Base-by-base conservation (phyloP, 2,329 filamentous ascomycete genomes). In the Zasmidium citrigriseum region DNA sequence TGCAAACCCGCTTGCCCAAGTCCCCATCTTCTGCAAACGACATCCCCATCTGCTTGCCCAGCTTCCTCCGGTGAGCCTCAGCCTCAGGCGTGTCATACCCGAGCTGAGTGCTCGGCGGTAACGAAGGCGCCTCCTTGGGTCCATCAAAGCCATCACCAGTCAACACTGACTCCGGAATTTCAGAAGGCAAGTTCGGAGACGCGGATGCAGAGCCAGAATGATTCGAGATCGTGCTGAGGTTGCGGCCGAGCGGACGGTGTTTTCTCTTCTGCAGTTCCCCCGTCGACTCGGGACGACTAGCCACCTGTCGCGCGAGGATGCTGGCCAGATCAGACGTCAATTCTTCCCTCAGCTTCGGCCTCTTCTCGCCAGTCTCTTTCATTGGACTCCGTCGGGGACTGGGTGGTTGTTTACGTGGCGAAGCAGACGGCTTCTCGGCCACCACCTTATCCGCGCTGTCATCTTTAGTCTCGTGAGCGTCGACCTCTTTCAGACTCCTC, bases 51-150 rank as follows among this genome's bases (percentile, higher is more conserved):
- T 64, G 65, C 64, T 69, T 66, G 45, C 65, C 68, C 67, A 74
- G 69, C 54, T 69, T 53, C 29, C 54, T 46, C 18, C 68, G 64
- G 54, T 71, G 67, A 18, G 65, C 65, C 44, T 68, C 69, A 4
- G 68, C 67, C 12, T 72, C 72, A 14, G 66, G 64, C 0, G 64
- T 67, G 22, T 73, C 72, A 50, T 75, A 75, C 0, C 67, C 71
- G 20, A 75, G 66, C 60, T 74, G 71, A 46, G 73, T 74, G 52
- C 71, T 67, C 7, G 67, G 67, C 14, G 68, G 63, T 24, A 60
- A 55, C 29, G 50, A 46, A 12, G 54, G 52, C 18, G 52, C 59
- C 12, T 64, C 65, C 22, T 51, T 46, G 24, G 46, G 50, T n/a
- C 51, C 51, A 44, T 47, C 41, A 49, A 63, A 66, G 23, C 64